Percentiles rank a stretch among this genome's conserved stretches.
Conservation (phyloP, 495 filamentous ascomycete genomes). For the Mytilinidion resinicola region DNA sequence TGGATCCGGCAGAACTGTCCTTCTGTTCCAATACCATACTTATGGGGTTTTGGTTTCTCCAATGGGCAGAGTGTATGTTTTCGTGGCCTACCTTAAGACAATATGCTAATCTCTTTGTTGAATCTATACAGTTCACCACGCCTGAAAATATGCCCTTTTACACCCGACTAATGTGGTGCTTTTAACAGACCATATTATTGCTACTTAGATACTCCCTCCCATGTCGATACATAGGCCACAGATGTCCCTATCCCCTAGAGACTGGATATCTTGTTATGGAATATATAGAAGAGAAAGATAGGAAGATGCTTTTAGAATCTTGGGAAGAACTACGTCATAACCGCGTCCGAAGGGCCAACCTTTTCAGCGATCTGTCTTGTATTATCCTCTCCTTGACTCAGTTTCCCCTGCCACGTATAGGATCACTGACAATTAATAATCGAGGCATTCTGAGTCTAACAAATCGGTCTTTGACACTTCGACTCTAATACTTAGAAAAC, state of each 20-base stretch:
- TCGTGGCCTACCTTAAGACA: too few species aligned
- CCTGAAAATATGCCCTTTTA: neutral
- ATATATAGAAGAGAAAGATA: conserved; percentile 16
- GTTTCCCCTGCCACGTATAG: conserved; percentile 34
- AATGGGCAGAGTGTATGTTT: too few species aligned
- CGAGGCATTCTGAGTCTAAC: conserved; percentile 30
- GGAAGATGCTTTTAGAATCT: conserved; percentile 37
- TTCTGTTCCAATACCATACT: too few species aligned
- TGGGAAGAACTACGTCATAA: conserved; percentile 27
- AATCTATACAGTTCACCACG: neutral
- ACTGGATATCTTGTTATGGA: conserved; percentile 18
- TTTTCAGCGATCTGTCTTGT: conserved; percentile 32
- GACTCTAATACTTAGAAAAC: conserved; percentile 33
- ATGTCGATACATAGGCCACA: neutral
- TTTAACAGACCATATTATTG: neutral
- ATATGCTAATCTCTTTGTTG: neutral
- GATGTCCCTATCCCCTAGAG: neutral
- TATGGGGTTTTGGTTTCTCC: too few species aligned
- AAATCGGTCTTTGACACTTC: conserved; percentile 34
- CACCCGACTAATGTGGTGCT: neutral
- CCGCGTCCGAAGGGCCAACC: conserved; percentile 18
- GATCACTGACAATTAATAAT: conserved; percentile 33
- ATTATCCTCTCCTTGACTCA: conserved; percentile 35
- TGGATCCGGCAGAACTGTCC: too few species aligned
- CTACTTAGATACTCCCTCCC: neutral